These are phyloP conservation scores for Xanthoparmelia taractica DNA, from an alignment of 495 filamentous ascomycete species.

Conservation along the genomic window DNA sequence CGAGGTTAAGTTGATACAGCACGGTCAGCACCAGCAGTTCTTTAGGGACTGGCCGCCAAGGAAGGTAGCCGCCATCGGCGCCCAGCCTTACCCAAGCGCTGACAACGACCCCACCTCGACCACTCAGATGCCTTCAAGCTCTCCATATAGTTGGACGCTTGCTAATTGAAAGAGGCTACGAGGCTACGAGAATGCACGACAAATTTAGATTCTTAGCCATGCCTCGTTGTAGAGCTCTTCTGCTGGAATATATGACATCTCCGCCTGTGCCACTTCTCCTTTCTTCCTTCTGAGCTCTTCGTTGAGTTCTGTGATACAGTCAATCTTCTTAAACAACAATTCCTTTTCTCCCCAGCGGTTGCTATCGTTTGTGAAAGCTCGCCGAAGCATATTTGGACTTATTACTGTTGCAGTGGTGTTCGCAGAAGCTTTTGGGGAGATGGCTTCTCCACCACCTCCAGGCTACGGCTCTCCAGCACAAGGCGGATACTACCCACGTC, in stretches of 20 bases:
- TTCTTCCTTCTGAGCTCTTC: conserved; percentile 3
- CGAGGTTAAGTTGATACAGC: too few relatives aligned
- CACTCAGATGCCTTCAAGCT: conserved; percentile 3
- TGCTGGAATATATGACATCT: conserved; percentile 6
- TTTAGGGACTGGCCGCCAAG: not conserved
- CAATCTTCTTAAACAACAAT: too few relatives aligned
- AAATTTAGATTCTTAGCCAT: conserved; percentile 10
- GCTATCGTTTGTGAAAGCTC: not conserved
- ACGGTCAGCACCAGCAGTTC: too few relatives aligned
- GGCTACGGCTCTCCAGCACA: conserved; percentile 17
- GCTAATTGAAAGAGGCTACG: conserved; percentile 1
- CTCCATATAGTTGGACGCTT: conserved; percentile 4
- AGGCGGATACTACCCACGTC: conserved; percentile 23
- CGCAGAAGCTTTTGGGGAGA: not conserved
- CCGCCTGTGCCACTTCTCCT: conserved; percentile 2
- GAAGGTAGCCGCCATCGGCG: conserved; percentile 2
- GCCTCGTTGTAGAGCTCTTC: not conserved
- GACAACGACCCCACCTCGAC: conserved; percentile 3
- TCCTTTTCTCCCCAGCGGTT: not conserved
- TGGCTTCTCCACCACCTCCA: conserved; percentile 22
- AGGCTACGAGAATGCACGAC: not conserved
- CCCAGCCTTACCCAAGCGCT: conserved; percentile 16
- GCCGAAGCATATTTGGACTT: not conserved
- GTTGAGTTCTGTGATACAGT: conserved; percentile 1
- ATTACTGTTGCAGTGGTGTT: not conserved